Base-by-base conservation (phyloP, 495 filamentous ascomycete genomes). In the Aspergillus bertholletiae region DNA sequence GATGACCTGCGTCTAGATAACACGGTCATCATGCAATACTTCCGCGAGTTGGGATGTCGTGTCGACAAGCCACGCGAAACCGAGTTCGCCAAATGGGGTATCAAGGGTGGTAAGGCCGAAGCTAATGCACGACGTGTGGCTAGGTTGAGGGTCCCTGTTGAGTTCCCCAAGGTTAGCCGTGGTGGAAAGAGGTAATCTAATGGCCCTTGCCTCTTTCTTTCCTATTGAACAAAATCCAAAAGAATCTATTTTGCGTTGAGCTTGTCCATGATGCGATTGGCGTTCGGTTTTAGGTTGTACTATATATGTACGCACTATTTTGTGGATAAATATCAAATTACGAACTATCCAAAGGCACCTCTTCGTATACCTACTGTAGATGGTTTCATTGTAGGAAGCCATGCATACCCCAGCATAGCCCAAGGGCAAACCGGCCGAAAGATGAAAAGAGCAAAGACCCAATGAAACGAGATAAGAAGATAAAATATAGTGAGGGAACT, bases 1-100 rank as follows among this genome's bases (percentile, higher is more conserved):
- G 83, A 88, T 44, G 94, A 98, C 65, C 74, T 98, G 41, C 79
- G 80, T 54, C 60, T 97, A 27, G 89, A 94, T 56, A 80, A 81
- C 49, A 82, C 78, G 60, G 76, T 82, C 62, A 61, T 75, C 21
- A 47, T 54, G 48, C 71, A 75, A 59, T 92, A 92, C 63, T 96
- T 92, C 78, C 69, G 75, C 28, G 92, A 96, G 66, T 80, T 98
- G 61, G 94, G 94, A 2, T 93, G 89, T 55, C 57, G 66, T 2
- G 60, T 78, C 43, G 68, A 74, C 32, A 62, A 62, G 58, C 73
- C 74, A 15, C 67, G 69, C 20, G 76, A 78, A 52, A 55, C 63
- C 0, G 77, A 82, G 60, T 73, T 67, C 47, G 61, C 44, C 17
- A 76, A 70, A 46, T 72, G 70, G 66, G 67, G 67, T 22, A 63